phyloP scores from a whole-genome alignment of 1,139 yeast genomes.

The Candida tropicalis region DNA sequence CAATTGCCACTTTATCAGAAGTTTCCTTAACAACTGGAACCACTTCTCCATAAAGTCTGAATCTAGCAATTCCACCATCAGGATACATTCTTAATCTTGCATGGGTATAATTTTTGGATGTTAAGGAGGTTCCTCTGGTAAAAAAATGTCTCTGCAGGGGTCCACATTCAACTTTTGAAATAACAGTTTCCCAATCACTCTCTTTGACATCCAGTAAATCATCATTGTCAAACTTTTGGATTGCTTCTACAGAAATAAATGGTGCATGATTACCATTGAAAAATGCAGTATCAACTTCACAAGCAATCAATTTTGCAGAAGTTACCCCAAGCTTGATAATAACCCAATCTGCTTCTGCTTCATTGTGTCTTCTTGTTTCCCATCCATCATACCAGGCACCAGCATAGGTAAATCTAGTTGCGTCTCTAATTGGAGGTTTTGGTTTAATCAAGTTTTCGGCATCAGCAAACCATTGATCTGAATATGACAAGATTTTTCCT shows the following conservation, averaged over 20 bases:
- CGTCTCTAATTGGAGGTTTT: slow-evolving; percentile 75
- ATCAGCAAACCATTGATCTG: slow-evolving; percentile 95
- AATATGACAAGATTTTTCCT: slow-evolving; percentile 65
- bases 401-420: slow-evolving; percentile 73
- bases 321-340: slow-evolving; percentile 81
- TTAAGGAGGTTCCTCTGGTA: slow-evolving; percentile 53
- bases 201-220: slow-evolving; percentile 15
- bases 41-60: slow-evolving; percentile 83
- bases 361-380: slow-evolving; percentile 95
- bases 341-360: slow-evolving; percentile 84
- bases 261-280: slow-evolving; percentile 97
- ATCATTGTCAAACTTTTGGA: slow-evolving; percentile 35
- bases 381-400: slow-evolving; percentile 99
- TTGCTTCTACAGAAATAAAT: slow-evolving; percentile 79
- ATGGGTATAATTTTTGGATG: slow-evolving; percentile 70
- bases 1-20: slow-evolving; percentile 42
- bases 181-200: slow-evolving; percentile 66
- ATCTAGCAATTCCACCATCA: slow-evolving; percentile 96
- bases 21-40: slow-evolving; percentile 48
- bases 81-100: slow-evolving; percentile 89
- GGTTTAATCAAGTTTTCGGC: slow-evolving; percentile 89
- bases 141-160: slow-evolving; percentile 87
- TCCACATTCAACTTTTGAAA: slow-evolving; percentile 77
- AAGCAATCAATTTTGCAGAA: slow-evolving; percentile 75
- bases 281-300: slow-evolving; percentile 89